These are phyloP conservation scores for Blastomyces parvus DNA, from an alignment of 2,329 filamentous ascomycete genomes.

Conservation along the genomic window DNA sequence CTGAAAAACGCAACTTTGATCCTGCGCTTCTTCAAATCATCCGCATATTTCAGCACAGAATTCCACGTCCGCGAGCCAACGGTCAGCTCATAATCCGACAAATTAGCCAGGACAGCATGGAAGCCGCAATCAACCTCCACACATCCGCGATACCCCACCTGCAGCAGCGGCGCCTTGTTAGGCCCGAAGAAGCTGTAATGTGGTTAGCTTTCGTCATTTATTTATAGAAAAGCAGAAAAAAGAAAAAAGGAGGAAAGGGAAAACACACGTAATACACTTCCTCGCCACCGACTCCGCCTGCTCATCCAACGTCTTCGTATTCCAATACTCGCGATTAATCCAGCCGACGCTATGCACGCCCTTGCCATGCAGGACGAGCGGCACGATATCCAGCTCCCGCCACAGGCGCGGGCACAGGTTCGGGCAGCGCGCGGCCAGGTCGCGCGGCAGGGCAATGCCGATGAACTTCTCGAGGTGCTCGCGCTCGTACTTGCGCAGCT, in stretches of 20 bases:
- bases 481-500: slow-evolving; percentile 52
- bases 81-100: slow-evolving; percentile 51
- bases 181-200: slow-evolving; percentile 58
- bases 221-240: slow-evolving; percentile 6
- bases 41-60: slow-evolving; percentile 53
- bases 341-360: slow-evolving; percentile 20
- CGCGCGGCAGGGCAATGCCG: slow-evolving; percentile 58
- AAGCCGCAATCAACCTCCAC: slow-evolving; percentile 63
- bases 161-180: slow-evolving; percentile 56
- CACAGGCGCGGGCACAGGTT: slow-evolving; percentile 61
- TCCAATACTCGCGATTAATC: slow-evolving; percentile 35
- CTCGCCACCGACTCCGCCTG: slow-evolving; percentile 72
- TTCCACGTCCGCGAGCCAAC: slow-evolving; percentile 56
- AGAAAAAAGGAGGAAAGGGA: neutral
- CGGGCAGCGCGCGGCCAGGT: slow-evolving; percentile 52
- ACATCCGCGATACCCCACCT: slow-evolving; percentile 55
- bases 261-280: slow-evolving; percentile 61
- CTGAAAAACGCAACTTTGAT: slow-evolving; percentile 70
- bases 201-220: slow-evolving; percentile 8
- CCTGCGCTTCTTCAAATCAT: slow-evolving; percentile 53
- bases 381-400: slow-evolving; percentile 66
- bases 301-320: slow-evolving; percentile 59
- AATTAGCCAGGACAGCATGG: slow-evolving; percentile 50
- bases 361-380: slow-evolving; percentile 50
- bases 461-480: slow-evolving; percentile 64